Percentiles rank a stretch among this genome's conserved stretches.
phyloP scores from a whole-genome alignment of 441 rosid species.

The Euphorbia schlechtendalii region DNA sequence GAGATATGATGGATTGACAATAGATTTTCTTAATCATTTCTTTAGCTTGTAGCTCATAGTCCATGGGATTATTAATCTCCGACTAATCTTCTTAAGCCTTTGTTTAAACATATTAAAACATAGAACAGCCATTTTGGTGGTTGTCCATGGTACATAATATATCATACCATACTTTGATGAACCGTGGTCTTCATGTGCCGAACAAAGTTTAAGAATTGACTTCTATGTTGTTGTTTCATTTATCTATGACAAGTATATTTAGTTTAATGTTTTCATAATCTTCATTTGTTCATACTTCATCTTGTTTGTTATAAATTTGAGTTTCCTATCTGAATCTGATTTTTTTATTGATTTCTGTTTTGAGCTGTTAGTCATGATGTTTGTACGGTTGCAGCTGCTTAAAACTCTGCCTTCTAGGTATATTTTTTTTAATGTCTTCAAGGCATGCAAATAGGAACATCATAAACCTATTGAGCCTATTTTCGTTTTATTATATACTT shows the following conservation, averaged over 20 bases:
- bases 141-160: no score
- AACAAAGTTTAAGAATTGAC: no score
- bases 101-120: no score
- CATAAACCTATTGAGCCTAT: not conserved
- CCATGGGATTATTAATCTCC: not conserved
- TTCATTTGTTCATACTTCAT: not conserved
- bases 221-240: no score
- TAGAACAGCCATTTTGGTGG: no score
- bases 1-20: not conserved
- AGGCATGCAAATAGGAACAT: not conserved
- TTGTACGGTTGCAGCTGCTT: not conserved
- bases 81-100: no score
- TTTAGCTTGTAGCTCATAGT: not conserved
- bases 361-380: not conserved
- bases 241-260: no score
- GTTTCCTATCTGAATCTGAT: no score
- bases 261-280: not conserved
- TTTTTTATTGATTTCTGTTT: no score
- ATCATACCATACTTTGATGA: no score
- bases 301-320: not conserved
- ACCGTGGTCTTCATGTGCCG: no score
- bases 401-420: not conserved
- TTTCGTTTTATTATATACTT: not conserved
- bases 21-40: not conserved
- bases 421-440: not conserved